Evolutionary conservation across 768 basidiomycete genomes (phyloP), one percentile per base, ranked within the genome.

Genomic region (Podaxis carcinomalis): DNA sequence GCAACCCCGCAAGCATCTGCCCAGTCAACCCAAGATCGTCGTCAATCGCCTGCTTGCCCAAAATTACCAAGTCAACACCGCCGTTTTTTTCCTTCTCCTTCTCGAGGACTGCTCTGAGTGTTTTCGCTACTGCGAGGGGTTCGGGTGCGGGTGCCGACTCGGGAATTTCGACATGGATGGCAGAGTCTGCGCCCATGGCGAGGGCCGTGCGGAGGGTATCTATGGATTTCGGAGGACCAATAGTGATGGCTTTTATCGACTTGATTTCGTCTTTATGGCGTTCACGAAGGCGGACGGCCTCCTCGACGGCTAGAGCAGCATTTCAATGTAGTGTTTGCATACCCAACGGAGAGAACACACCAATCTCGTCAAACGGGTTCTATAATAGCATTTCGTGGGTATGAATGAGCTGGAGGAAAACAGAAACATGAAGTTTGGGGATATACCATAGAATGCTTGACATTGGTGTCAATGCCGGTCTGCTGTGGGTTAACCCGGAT

Each of bases 291-390:
- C 94, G 90, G 51, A 98, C 87, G 57, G 97, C 96, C 74, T 98
- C 97, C 76, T 99, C 97, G 57, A 99, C 90, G 58, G 96, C 96
- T 95, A 70, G 27, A 56, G 21, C 61, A 25, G 25, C 23, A 49
- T 14, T 27, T 44, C 21, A 49, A 21, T 27, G 23, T 39, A 35
- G 46, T 51, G 56, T 36, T 54, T 56, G 55, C 21, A 25, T 42
- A 19, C 25, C 39, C 11, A 11, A 55, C 23, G 42, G 5, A 27
- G 6, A 42, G 39, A 36, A 62, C 75, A 56, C 57, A 95, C 95
- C 96, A 70, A 98, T 98, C 77, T 99, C 97, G 72, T 98, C 96
- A 69, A 98, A 98, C 0, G 97, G 96, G 74, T 98, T 98, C 95
- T 98, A 68, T 5, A 13, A 11, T 7, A 32, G 32, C 16, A 6